Conservation (phyloP, 257 asterid genomes). For the Solanum lignicaule region DNA sequence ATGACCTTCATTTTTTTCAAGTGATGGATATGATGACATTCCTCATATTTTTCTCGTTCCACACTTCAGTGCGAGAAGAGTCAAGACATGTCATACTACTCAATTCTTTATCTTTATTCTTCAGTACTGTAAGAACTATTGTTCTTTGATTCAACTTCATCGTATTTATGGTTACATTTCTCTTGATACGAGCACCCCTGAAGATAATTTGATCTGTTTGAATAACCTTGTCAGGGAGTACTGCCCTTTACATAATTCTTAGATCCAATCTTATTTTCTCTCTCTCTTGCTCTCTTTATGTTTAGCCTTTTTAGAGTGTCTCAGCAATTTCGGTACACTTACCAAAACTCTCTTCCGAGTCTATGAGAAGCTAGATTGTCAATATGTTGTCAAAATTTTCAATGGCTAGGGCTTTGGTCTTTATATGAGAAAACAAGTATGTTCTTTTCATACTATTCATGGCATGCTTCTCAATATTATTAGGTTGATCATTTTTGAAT, state of each 20-base stretch:
- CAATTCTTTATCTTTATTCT: too few relatives aligned
- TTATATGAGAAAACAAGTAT: constrained; percentile 50
- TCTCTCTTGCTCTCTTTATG: constrained; percentile 20
- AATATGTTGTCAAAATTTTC: constrained; percentile 91
- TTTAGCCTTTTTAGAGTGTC: constrained; percentile 26
- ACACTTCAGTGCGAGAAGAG: background rate
- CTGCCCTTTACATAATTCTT: background rate
- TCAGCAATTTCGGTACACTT: constrained; percentile 31
- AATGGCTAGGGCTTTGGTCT: constrained; percentile 69
- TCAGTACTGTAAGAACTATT: background rate
- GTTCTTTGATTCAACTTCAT: background rate
- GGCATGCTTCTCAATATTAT: constrained; percentile 16
- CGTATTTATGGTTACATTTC: constrained; percentile 39
- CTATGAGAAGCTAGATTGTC: constrained; percentile 34
- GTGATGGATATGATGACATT: constrained; percentile 58
- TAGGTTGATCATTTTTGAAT: constrained; percentile 54
- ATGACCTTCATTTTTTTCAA: constrained; percentile 47
- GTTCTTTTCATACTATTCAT: constrained; percentile 20
- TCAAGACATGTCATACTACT: background rate
- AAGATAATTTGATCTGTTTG: background rate
- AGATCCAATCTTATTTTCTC: background rate
- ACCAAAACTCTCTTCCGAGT: constrained; percentile 10
- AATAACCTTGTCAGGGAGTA: background rate
- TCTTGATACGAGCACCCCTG: constrained; percentile 5
- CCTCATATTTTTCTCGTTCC: background rate